phyloP scores from a whole-genome alignment of 768 basidiomycete genomes.

The Cystofilobasidium ferigula region DNA sequence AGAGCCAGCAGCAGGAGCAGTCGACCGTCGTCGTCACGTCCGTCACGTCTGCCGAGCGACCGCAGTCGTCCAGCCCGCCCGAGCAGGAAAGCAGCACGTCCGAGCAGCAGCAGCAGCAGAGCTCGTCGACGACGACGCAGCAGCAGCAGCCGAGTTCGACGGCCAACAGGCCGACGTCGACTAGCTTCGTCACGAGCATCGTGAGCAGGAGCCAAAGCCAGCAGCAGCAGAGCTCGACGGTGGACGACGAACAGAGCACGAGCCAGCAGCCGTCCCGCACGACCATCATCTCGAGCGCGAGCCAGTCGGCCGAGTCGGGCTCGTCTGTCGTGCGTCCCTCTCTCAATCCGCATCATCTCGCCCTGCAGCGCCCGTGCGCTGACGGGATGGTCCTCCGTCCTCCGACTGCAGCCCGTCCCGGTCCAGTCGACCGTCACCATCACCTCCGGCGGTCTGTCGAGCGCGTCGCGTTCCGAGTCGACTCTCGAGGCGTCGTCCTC shows the following conservation, averaged over 20 bases:
- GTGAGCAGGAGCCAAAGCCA: not conserved
- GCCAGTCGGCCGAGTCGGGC: not conserved
- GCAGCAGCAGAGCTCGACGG: not conserved
- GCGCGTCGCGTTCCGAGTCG: not conserved
- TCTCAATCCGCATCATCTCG: not conserved
- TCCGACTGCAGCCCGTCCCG: not conserved
- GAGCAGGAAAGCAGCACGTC: not conserved
- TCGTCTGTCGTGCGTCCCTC: not conserved
- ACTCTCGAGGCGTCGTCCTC: slow-evolving; percentile 30
- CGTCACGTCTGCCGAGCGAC: not conserved
- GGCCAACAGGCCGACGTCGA: not conserved
- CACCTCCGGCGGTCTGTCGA: not conserved
- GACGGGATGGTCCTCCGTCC: not conserved
- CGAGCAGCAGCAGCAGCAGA: not conserved
- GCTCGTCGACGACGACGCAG: not conserved
- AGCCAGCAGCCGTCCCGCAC: not conserved
- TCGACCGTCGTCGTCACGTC: not conserved
- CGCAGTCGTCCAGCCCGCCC: not conserved
- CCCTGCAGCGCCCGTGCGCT: not conserved
- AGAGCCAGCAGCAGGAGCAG: not conserved
- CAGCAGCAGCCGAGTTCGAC: not conserved
- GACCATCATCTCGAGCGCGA: not conserved
- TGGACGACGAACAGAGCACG: not conserved
- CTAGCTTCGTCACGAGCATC: not conserved
- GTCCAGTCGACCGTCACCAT: not conserved